These are phyloP conservation scores for Didymosphaeria variabile DNA, from an alignment of 2,329 filamentous ascomycete genomes.

Conservation along the genomic window DNA sequence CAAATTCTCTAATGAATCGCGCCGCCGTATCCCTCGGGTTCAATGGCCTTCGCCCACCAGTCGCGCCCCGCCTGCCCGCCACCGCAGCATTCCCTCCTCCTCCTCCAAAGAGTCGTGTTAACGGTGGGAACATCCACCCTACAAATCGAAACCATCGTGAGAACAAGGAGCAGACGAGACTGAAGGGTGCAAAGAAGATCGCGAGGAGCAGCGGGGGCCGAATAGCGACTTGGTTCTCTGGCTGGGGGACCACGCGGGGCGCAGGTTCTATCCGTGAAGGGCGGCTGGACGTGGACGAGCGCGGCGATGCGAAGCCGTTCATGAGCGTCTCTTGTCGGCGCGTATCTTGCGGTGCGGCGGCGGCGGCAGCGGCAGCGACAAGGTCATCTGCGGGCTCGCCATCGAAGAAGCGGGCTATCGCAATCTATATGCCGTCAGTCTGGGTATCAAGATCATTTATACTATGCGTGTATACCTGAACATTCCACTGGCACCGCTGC, in stretches of 20 bases:
- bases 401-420: conserved; percentile 97
- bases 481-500: conserved; percentile 92
- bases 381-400: conserved; percentile 83
- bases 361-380: conserved; percentile 81
- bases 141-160: conserved; percentile 76
- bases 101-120: conserved; percentile 71
- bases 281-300: conserved; percentile 41
- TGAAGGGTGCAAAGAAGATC: conserved; percentile 82
- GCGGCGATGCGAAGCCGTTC: conserved; percentile 55
- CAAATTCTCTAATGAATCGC: conserved; percentile 90
- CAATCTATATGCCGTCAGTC: conserved; percentile 69
- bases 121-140: conserved; percentile 79
- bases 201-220: conserved; percentile 79
- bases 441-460: neutral
- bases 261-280: conserved; percentile 69
- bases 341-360: conserved; percentile 67
- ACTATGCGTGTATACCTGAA: conserved; percentile 68
- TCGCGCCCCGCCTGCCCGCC: conserved; percentile 61
- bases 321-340: conserved; percentile 77
- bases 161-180: conserved; percentile 76
- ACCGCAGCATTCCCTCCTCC: conserved; percentile 55
- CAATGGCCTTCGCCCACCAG: conserved; percentile 76
- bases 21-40: conserved; percentile 88
- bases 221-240: conserved; percentile 69
- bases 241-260: conserved; percentile 83